These are phyloP conservation scores for Metschnikowia arizonensis DNA, from an alignment of 805 yeast genomes.

Conservation along the genomic window DNA sequence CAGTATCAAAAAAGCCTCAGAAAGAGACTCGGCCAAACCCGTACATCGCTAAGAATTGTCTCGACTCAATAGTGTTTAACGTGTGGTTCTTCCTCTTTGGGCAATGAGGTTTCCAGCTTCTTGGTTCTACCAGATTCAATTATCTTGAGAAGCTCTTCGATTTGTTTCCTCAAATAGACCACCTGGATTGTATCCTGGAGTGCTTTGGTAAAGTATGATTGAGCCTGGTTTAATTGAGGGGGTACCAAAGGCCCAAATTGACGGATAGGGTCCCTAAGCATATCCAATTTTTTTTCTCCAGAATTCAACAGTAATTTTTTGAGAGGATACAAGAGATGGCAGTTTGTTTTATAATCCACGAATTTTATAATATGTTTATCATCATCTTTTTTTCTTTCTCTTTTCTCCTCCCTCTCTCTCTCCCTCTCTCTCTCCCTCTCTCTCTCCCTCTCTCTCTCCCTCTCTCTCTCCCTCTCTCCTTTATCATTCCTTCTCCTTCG, in stretches of 20 bases:
- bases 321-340: not conserved
- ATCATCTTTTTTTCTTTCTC: not conserved
- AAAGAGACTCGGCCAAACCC: too few relatives aligned
- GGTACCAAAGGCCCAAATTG: conserved; percentile 52
- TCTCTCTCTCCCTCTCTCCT: too few relatives aligned
- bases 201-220: conserved; percentile 32
- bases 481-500: not conserved
- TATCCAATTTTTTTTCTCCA: not conserved
- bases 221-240: conserved; percentile 35
- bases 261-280: conserved; percentile 20
- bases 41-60: too few relatives aligned
- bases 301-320: not conserved
- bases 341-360: too few relatives aligned
- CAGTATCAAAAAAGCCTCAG: too few relatives aligned
- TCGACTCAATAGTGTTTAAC: too few relatives aligned
- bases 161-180: conserved; percentile 20
- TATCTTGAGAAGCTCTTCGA: conserved; percentile 8
- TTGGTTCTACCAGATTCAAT: not conserved
- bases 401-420: not conserved
- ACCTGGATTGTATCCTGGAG: conserved; percentile 23
- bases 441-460: too few relatives aligned
- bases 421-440: not conserved
- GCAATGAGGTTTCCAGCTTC: too few relatives aligned
- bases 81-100: too few relatives aligned
- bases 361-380: too few relatives aligned